A percentile compares a stretch with the other conserved stretches of the same genome.
These are phyloP conservation scores for Sphenostylis stenocarpa DNA, from an alignment of 306 rosid species.

Conservation along the genomic window DNA sequence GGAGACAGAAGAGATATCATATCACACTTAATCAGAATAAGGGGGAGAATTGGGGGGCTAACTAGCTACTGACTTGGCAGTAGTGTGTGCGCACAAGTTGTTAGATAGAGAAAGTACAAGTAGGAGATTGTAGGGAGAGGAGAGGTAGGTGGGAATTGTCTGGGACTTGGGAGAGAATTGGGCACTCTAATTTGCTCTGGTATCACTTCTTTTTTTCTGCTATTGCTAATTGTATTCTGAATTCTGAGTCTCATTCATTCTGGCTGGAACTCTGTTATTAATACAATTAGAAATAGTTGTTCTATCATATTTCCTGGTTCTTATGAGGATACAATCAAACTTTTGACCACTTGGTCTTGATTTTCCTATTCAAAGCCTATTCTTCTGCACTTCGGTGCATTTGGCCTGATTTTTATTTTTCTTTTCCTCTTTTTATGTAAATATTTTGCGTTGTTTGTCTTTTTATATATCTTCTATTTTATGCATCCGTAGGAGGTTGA, in stretches of 20 bases:
- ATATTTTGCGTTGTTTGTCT: neutral
- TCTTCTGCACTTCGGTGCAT: neutral
- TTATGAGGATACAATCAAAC: neutral
- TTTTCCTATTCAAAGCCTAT: neutral
- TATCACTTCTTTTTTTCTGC: no score
- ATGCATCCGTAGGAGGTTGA: conserved; percentile 65
- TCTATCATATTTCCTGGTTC: no score
- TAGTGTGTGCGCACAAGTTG: no score
- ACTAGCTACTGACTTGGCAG: no score
- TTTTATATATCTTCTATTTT: conserved; percentile 5
- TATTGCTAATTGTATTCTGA: no score
- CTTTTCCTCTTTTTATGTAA: conserved; percentile 9
- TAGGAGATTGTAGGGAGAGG: neutral
- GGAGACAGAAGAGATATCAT: no score
- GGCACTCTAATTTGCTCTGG: neutral
- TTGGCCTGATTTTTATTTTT: conserved; percentile 1
- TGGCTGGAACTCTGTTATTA: neutral
- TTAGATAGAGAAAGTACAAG: no score
- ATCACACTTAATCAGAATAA: no score
- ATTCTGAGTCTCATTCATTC: neutral
- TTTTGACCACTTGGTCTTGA: neutral
- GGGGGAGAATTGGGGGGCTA: no score
- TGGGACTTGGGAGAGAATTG: neutral
- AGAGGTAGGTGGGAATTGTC: neutral
- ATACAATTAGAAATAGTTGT: neutral